These are phyloP conservation scores for Lindgomyces ingoldianus DNA, from an alignment of 495 filamentous ascomycete species.

Conservation along the genomic window DNA sequence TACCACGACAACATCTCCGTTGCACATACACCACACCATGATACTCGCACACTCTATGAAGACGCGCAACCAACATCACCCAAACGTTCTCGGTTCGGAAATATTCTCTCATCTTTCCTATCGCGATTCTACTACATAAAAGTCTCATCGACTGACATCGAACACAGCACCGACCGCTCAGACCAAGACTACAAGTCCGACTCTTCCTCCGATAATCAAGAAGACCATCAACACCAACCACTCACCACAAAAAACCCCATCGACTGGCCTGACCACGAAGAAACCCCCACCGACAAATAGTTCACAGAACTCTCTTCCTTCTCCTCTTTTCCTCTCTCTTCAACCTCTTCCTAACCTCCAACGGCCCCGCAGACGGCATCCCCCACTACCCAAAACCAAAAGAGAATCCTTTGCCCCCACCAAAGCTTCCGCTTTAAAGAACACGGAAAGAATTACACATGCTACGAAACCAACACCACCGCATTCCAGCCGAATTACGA, in stretches of 20 bases:
- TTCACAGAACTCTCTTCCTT: neutral
- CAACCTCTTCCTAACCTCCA: conserved; percentile 27
- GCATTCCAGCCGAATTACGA: neutral
- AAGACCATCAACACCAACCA: neutral
- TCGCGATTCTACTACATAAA: neutral
- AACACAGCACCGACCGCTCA: neutral
- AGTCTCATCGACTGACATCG: neutral
- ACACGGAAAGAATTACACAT: conserved; percentile 17
- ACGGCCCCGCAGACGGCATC: conserved; percentile 1
- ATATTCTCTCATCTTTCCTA: neutral
- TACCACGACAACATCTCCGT: neutral
- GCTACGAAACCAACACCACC: neutral
- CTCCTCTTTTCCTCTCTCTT: conserved; percentile 22
- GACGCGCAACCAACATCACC: neutral
- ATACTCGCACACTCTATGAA: neutral
- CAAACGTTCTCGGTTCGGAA: neutral
- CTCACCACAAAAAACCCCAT: neutral
- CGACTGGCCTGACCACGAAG: neutral
- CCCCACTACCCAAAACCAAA: neutral
- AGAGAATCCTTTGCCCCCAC: neutral
- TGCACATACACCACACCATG: neutral
- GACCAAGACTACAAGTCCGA: too few species aligned
- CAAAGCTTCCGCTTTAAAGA: conserved; percentile 4
- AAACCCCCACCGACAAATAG: neutral
- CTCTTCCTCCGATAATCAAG: neutral